phyloP scores from a whole-genome alignment of 176 grass and related monocot genomes.

The Phoenix roebelenii region DNA sequence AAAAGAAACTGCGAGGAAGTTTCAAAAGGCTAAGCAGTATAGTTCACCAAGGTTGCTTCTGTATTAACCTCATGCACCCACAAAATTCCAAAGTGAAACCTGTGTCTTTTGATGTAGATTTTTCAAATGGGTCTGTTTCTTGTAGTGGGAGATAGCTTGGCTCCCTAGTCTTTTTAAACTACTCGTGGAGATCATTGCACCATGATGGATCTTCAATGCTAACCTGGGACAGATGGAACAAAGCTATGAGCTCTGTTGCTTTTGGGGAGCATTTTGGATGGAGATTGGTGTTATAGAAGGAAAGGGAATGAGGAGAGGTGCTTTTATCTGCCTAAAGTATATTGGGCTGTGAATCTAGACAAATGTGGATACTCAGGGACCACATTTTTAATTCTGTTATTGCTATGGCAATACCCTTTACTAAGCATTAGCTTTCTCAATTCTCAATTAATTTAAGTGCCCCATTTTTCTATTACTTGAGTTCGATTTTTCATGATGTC shows the following conservation, averaged over 20 bases:
- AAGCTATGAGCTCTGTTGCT: conserved; percentile 56
- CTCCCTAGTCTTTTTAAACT: conserved; percentile 27
- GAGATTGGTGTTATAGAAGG: conserved; percentile 39
- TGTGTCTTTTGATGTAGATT: not conserved
- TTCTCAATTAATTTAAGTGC: too few relatives aligned
- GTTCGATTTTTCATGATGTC: too few relatives aligned
- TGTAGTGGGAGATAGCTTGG: conserved; percentile 16
- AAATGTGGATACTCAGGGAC: too few relatives aligned
- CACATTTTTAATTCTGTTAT: too few relatives aligned
- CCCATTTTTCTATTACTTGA: too few relatives aligned
- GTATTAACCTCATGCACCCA: conserved; percentile 17
- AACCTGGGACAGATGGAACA: conserved; percentile 55
- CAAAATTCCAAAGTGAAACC: not conserved
- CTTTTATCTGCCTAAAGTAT: conserved; percentile 57
- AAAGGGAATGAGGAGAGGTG: conserved; percentile 53
- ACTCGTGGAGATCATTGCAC: conserved; percentile 49
- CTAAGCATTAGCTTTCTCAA: too few relatives aligned
- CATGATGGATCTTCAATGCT: conserved; percentile 37
- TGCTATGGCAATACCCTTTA: too few relatives aligned
- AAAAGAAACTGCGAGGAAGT: conserved; percentile 13
- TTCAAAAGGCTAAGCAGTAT: not conserved
- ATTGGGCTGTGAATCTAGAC: not conserved
- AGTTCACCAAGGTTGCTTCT: conserved; percentile 8
- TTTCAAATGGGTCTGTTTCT: not conserved
- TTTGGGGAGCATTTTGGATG: conserved; percentile 81